A percentile compares a stretch with the other conserved stretches of the same genome.
Conservation (phyloP, 305 asterid genomes). For the Fraxinus greggii region DNA sequence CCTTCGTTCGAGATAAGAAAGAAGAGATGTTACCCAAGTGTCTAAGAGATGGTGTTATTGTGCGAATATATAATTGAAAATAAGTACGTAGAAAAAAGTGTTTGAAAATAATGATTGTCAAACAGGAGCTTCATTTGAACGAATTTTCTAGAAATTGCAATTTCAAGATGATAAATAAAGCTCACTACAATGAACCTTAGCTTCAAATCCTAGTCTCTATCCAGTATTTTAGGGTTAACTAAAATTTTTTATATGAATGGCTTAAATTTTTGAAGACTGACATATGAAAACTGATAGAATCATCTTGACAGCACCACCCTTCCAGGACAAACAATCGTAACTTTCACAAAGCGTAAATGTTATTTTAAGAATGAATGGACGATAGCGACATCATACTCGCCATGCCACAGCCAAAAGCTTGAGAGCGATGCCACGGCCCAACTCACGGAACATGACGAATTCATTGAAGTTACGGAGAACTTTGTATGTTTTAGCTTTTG, state of each 20-base stretch:
- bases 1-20: too few species aligned
- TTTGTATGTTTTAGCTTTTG: not conserved
- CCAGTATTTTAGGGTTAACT: not conserved
- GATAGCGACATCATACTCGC: not conserved
- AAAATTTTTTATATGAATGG: not conserved
- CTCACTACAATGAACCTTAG: not conserved
- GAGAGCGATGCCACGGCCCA: not conserved
- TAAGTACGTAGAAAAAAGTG: too few species aligned
- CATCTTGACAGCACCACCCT: not conserved
- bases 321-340: not conserved
- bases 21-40: too few species aligned
- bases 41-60: too few species aligned
- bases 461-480: not conserved
- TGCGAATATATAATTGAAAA: too few species aligned
- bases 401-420: not conserved
- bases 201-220: not conserved
- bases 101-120: too few species aligned
- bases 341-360: not conserved
- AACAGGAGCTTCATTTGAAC: too few species aligned
- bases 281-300: not conserved
- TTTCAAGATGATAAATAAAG: not conserved
- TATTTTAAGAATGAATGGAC: not conserved
- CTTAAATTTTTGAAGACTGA: not conserved
- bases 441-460: not conserved
- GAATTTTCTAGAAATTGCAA: not conserved